Conservation (phyloP, 306 rosid genomes). For the Betula pendula region DNA sequence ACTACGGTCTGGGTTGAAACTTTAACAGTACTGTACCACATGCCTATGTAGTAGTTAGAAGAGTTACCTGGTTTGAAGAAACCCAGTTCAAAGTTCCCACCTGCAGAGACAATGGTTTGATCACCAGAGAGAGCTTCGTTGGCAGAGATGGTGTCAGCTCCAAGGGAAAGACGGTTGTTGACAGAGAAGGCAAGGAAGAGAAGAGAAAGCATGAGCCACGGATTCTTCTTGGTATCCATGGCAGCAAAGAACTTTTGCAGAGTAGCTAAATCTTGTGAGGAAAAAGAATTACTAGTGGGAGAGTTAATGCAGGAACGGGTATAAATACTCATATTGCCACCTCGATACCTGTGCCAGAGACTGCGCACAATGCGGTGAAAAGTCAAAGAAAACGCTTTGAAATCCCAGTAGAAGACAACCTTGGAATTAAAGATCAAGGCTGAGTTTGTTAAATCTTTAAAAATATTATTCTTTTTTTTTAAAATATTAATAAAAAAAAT, state of each 20-base stretch:
- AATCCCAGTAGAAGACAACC: no score
- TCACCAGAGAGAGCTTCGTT: conserved; percentile 58
- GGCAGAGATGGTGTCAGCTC: conserved; percentile 46
- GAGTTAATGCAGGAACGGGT: no score
- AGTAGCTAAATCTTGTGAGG: no score
- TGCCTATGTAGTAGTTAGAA: conserved; percentile 59
- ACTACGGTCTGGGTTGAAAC: conserved; percentile 29
- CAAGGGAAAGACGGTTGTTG: conserved; percentile 22
- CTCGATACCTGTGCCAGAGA: no score
- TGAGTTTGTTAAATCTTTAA: no score
- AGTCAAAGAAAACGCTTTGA: no score
- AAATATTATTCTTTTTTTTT: no score
- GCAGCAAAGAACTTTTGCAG: not conserved
- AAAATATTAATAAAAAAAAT: no score
- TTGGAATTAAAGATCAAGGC: no score
- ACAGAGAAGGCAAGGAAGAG: conserved; percentile 30
- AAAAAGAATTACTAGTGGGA: no score
- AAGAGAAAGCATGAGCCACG: conserved; percentile 21
- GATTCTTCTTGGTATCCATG: conserved; percentile 36
- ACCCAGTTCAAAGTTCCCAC: conserved; percentile 51
- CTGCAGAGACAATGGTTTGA: conserved; percentile 51
- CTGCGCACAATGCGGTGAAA: no score
- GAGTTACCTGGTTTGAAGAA: conserved; percentile 55
- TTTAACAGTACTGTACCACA: conserved; percentile 47
- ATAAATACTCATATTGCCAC: no score